Base-by-base conservation (phyloP, 345 rosid species). In the Erucastrum elatum region DNA sequence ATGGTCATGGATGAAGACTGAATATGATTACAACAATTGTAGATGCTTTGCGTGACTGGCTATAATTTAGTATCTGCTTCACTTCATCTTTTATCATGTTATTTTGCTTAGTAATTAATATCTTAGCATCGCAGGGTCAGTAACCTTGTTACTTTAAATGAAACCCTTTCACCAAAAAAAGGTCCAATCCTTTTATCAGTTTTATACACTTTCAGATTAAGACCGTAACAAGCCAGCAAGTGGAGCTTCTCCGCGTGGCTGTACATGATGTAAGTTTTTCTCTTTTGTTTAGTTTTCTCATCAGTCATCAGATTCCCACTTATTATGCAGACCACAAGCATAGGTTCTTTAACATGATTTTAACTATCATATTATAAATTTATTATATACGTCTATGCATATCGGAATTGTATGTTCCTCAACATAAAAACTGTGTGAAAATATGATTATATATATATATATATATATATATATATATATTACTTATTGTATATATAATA, bases 261-360 rank as follows among this genome's bases (percentile, higher is more conserved):
- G 82, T 72, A 46, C 77, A 78, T 27, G 77, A 78, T 16, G 82
- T 79, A 68, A 72, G 77, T 58, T 51, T 41, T 49, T 68, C 35
- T 78, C 77, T 10, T 49, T 49, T 49, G 56, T 49, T n/a, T 49
- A n/a, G 16, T 49, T 15, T 15, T 49, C 17, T 49, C 56, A 49
- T 49, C 56, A 49, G 49, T 41, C 49, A 41, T 41, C n/a, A 41
- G 49, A 41, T 41, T 41, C 49, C 49, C 49, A 41, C 49, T 41
- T 41, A 41, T 41, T 41, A 41, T 41, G 11, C n/a, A 41, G 13
- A 41, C 49, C n/a, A 41, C 49, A 41, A 41, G 13, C 49, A 41
- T 41, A 41, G 49, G n/a, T 41, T 15, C 25, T 15, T 53, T 16
- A 58, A 59, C 74, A 69, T 31, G 7, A 26, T 6, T 53, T 7